phyloP scores from a whole-genome alignment of 2,329 filamentous ascomycete species.

The Aphanocladium album region DNA sequence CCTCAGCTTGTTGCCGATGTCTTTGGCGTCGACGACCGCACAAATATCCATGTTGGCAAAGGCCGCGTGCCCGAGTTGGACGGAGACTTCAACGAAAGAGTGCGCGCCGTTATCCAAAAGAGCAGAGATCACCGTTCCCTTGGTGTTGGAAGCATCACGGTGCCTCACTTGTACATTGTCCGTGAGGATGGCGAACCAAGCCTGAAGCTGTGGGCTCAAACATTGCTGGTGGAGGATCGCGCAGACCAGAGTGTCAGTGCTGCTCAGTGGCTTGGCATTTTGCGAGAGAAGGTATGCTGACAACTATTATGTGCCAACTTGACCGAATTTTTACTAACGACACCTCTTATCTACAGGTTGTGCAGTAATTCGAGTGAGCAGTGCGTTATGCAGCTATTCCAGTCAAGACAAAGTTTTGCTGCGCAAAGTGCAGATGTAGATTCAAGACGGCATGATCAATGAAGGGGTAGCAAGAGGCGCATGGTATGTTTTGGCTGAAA shows the following conservation, averaged over 20 bases:
- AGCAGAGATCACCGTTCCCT: constrained; percentile 80
- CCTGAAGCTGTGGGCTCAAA: constrained; percentile 94
- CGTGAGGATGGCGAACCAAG: constrained; percentile 94
- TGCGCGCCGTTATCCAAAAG: constrained; percentile 87
- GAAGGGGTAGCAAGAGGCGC: constrained; percentile 2
- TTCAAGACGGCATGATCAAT: constrained; percentile 4
- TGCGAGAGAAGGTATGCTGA: constrained; percentile 82
- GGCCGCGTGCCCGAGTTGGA: constrained; percentile 80
- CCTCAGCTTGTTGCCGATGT: constrained; percentile 85
- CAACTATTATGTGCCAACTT: neutral
- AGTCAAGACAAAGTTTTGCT: constrained; percentile 3
- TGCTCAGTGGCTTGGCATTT: constrained; percentile 83
- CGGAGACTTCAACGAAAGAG: constrained; percentile 93
- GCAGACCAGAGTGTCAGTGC: constrained; percentile 91
- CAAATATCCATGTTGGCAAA: constrained; percentile 87
- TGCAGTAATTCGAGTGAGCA: constrained; percentile 25
- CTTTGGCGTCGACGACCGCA: constrained; percentile 80
- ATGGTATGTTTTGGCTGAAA: constrained; percentile 2
- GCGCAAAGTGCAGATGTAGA: constrained; percentile 4
- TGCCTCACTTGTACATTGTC: constrained; percentile 89
- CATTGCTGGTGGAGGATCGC: constrained; percentile 87
- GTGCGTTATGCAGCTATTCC: neutral
- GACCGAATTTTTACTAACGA: neutral
- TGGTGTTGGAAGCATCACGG: constrained; percentile 86
- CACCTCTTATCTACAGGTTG: constrained; percentile 23